Evolutionary conservation across 1,284 basidiomycete species (phyloP).

Genomic region (Mycosarcoma mackinlayi): DNA sequence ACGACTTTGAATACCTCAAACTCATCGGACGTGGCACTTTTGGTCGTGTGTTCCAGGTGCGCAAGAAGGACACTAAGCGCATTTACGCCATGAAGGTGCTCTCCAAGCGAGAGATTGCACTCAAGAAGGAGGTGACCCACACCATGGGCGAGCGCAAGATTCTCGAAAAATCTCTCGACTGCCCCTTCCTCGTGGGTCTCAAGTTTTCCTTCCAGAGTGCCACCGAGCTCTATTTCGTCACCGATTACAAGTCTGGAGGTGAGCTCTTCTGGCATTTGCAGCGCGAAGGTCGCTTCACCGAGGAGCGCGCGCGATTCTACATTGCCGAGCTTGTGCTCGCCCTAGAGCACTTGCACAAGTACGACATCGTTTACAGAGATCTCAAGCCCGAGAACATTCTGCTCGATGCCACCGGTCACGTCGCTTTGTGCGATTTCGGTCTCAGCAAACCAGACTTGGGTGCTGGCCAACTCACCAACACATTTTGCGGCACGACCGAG

Average conservation of each 20-base stretch:
- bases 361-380: conserved; percentile 98
- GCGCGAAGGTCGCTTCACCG: conserved; percentile 94
- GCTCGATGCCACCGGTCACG: conserved; percentile 96
- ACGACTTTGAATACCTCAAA: conserved; percentile 97
- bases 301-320: conserved; percentile 92
- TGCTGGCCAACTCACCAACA: conserved; percentile 93
- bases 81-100: conserved; percentile 99
- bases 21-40: conserved; percentile 98
- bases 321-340: conserved; percentile 94
- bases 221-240: conserved; percentile 93
- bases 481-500: conserved; percentile 87
- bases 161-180: conserved; percentile 90
- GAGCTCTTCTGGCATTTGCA: conserved; percentile 97
- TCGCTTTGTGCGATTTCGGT: conserved; percentile 97
- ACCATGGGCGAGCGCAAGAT: conserved; percentile 99
- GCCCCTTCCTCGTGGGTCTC: conserved; percentile 96
- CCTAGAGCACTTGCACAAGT: conserved; percentile 93
- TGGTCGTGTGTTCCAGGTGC: conserved; percentile 96
- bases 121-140: conserved; percentile 99
- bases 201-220: conserved; percentile 99
- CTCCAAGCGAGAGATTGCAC: conserved; percentile 97
- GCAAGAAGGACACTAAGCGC: conserved; percentile 95
- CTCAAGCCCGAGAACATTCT: conserved; percentile 98
- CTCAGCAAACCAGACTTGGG: conserved; percentile 95
- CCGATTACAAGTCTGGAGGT: conserved; percentile 98